Conservation (phyloP, 331 rosid species). For the Rosa hybrid region DNA sequence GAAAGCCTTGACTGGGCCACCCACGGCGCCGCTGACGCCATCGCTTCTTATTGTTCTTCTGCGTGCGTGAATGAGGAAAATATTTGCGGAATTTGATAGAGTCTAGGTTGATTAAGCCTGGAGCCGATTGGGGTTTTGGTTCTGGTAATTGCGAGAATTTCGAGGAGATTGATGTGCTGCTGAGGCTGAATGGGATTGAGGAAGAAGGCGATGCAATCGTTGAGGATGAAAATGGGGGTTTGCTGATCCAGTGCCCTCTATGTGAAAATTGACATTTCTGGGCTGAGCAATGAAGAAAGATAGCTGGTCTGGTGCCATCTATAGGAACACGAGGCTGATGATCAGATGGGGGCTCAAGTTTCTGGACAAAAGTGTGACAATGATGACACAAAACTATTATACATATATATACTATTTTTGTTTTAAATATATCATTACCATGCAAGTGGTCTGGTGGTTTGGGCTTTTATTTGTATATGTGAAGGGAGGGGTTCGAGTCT, state of each 20-base stretch:
- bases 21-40: conserved; percentile 7
- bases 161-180: conserved; percentile 58
- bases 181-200: conserved; percentile 35
- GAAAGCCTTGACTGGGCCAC: conserved; percentile 47
- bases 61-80: conserved; percentile 1
- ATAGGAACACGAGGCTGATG: no score
- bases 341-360: no score
- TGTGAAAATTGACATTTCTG: conserved; percentile 78
- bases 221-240: conserved; percentile 25
- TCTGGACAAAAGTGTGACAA: no score
- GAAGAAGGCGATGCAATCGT: conserved; percentile 22
- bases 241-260: conserved; percentile 57
- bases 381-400: no score
- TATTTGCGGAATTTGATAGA: conserved; percentile 63
- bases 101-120: conserved; percentile 49
- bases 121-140: conserved; percentile 24
- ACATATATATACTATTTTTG: no score
- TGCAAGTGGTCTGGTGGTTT: no score
- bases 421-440: no score
- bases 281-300: conserved; percentile 55
- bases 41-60: no score
- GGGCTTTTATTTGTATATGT: no score
- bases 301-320: no score
- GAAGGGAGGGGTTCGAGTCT: no score
- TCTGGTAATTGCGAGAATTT: conserved; percentile 17